These are phyloP conservation scores for Didymella lethalis DNA, from an alignment of 2,329 filamentous ascomycete species.

Conservation along the genomic window DNA sequence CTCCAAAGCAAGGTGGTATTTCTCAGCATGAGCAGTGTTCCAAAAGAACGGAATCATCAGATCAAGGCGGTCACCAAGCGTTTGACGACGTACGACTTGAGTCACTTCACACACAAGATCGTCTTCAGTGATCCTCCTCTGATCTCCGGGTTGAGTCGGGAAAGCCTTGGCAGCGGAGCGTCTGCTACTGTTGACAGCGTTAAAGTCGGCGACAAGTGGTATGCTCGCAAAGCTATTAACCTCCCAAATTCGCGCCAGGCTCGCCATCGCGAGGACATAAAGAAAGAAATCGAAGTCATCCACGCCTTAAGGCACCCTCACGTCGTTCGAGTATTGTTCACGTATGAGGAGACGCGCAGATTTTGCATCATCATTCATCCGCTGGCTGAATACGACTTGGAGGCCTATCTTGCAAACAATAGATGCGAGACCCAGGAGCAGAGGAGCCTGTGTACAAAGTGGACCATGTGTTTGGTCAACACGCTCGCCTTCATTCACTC, in stretches of 20 bases:
- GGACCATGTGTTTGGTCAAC: conserved; percentile 17
- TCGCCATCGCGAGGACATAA: not conserved
- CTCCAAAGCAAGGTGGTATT: conserved; percentile 4
- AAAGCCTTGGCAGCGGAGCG: not conserved
- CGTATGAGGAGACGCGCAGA: not conserved
- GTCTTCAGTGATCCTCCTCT: not conserved
- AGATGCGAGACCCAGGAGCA: not conserved
- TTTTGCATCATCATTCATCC: conserved; percentile 8
- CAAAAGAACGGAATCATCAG: not conserved
- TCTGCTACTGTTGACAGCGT: not conserved
- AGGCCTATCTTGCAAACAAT: not conserved
- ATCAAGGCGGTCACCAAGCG: not conserved
- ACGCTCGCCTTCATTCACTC: conserved; percentile 26
- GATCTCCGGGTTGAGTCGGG: not conserved
- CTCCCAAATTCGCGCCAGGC: not conserved
- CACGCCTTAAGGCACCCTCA: conserved; percentile 4
- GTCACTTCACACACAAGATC: not conserved
- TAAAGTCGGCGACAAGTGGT: not conserved
- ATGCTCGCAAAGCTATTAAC: conserved; percentile 8
- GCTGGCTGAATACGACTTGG: conserved; percentile 1
- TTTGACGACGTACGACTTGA: not conserved
- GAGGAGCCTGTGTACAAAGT: not conserved
- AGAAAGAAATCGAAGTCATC: not conserved
- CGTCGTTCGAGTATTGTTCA: not conserved
- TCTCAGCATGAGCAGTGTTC: not conserved